Evolutionary conservation across 192 early-diverging fungal genomes (phyloP).

Genomic region (Bifiguratus adelaidae): DNA sequence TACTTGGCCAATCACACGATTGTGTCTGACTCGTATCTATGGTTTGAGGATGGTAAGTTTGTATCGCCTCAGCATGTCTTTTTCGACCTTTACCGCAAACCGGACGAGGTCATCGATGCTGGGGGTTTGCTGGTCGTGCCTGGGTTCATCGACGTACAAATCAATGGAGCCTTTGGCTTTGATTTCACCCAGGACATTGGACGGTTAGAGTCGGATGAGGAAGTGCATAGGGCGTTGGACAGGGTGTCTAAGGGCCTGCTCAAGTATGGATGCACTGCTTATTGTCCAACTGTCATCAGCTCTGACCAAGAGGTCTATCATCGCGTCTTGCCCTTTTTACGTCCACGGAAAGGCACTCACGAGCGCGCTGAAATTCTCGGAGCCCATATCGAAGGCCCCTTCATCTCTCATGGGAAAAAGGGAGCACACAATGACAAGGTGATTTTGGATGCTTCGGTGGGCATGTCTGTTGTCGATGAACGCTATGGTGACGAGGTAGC

Average conservation of each 20-base stretch:
- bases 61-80: conserved; percentile 58
- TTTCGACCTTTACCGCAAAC: conserved; percentile 43
- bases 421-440: conserved; percentile 58
- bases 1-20: conserved; percentile 56
- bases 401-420: conserved; percentile 55
- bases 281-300: conserved; percentile 65
- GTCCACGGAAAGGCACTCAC: conserved; percentile 44
- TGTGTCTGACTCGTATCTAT: conserved; percentile 51
- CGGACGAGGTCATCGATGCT: conserved; percentile 55
- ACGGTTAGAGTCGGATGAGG: conserved; percentile 33
- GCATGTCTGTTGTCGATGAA: conserved; percentile 46
- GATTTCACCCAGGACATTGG: conserved; percentile 41
- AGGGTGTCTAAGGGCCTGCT: conserved; percentile 58
- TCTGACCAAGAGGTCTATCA: conserved; percentile 58
- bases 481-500: conserved; percentile 48
- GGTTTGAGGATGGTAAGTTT: conserved; percentile 60
- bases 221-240: conserved; percentile 43
- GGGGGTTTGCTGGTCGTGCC: conserved; percentile 52
- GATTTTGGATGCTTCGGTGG: conserved; percentile 38
- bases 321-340: conserved; percentile 18
- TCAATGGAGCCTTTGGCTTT: conserved; percentile 69
- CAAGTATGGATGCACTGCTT: conserved; percentile 63
- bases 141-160: conserved; percentile 66
- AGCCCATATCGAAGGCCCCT: conserved; percentile 50
- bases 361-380: conserved; percentile 47